Percentiles rank a stretch among this genome's conserved stretches.
These are phyloP conservation scores for Eucalyptus pauciflora DNA, from an alignment of 345 rosid species.

Conservation along the genomic window DNA sequence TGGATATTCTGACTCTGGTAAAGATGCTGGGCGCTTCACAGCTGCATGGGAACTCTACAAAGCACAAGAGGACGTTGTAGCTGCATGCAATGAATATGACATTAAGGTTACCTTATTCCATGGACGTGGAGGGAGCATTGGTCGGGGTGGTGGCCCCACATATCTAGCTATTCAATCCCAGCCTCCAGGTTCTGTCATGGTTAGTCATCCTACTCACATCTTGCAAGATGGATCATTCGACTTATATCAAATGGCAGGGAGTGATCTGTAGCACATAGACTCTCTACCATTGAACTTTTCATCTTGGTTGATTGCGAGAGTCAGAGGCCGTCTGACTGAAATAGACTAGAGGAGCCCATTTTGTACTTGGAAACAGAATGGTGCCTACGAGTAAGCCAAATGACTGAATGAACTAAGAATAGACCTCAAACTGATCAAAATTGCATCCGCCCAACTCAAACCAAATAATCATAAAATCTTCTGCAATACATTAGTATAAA, in stretches of 20 bases:
- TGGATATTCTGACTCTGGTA: conserved; percentile 98
- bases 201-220: conserved; percentile 15
- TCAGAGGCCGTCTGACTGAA: neutral
- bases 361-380: neutral
- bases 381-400: neutral
- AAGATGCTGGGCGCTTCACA: conserved; percentile 97
- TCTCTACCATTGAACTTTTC: neutral
- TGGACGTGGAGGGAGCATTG: conserved; percentile 98
- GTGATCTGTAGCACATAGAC: neutral
- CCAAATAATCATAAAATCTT: neutral
- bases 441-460: neutral
- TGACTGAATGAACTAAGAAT: neutral
- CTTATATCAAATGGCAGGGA: neutral
- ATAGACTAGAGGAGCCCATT: neutral
- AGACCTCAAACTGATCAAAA: neutral
- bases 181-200: conserved; percentile 98
- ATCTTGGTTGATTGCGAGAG: neutral
- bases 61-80: conserved; percentile 98
- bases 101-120: conserved; percentile 89
- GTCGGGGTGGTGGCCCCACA: conserved; percentile 98
- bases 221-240: neutral
- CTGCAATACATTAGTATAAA: neutral
- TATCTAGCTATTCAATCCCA: conserved; percentile 97
- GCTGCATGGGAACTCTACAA: conserved; percentile 99
- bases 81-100: conserved; percentile 82